Base-by-base conservation (phyloP, 768 basidiomycete genomes). In the Candolleomyces efflorescens region DNA sequence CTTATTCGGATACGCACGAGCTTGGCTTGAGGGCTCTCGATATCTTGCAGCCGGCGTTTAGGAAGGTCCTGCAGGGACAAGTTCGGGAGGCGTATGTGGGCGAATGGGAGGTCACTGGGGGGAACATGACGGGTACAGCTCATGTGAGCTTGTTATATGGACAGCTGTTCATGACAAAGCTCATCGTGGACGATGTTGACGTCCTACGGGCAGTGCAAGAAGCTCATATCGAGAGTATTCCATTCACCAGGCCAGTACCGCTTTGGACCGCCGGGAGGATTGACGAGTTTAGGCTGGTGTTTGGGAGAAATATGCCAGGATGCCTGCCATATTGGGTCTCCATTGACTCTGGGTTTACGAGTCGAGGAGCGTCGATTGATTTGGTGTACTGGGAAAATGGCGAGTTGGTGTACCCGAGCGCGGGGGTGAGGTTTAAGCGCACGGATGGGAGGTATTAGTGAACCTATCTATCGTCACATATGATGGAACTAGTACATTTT, bases 241-340 rank as follows among this genome's bases (percentile, higher is more conserved):
- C 44, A 58, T 52, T 45, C 60, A 3, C 51, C 22, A 32, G 11
- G 15, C 60, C 69, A 46, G 61, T 72, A 9, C 65, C 70, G 11
- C 62, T 74, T 1, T 79, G 77, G 78, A 64, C 67, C 5, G 76
- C 75, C 3, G 72, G 71, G 9, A 66, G 75, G 41, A 60, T 63
- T 11, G 65, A 73, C 27, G 72, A 78, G 59, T 78, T 78, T 60
- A 71, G 75, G 72, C 71, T 43, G 48, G 59, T 53, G 20, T 26
- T 45, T 23, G 46, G 22, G 60, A 72, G 41, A 32, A 65, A 64
- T 2, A 64, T 62, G 22, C 59, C 68, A 17, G 73, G 71, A 13
- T 75, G 73, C 58, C 52, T 67, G 23, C 71, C 71, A 0, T 75
- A 73, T 39, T 75, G 74, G 74, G 50, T 67, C 12, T 65, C 63